Conservation (phyloP, 2,329 filamentous ascomycete genomes). For the Ophiocordyceps camponoti-leonardi region DNA sequence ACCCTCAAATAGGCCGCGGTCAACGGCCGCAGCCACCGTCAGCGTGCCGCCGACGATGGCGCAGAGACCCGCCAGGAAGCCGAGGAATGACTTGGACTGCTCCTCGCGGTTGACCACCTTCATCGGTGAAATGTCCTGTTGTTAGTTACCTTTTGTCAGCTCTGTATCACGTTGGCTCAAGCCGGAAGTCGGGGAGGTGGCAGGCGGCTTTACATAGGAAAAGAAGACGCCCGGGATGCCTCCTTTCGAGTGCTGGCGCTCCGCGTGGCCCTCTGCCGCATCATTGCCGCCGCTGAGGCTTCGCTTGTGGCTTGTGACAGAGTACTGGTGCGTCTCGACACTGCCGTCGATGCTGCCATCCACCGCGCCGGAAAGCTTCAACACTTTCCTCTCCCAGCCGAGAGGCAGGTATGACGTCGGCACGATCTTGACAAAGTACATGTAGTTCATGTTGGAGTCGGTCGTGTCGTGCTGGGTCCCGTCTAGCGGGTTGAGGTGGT, state of each 20-base stretch:
- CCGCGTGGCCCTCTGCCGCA: conserved; percentile 73
- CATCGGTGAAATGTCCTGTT: conserved; percentile 96
- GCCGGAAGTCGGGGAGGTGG: too few relatives aligned
- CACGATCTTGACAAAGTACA: conserved; percentile 99
- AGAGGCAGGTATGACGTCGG: conserved; percentile 88
- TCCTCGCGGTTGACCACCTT: conserved; percentile 97
- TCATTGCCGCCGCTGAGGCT: conserved; percentile 74
- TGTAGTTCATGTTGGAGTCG: conserved; percentile 83
- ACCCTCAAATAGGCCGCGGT: conserved; percentile 84
- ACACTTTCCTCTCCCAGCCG: conserved; percentile 55
- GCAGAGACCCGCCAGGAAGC: conserved; percentile 86
- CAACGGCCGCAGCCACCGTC: conserved; percentile 86
- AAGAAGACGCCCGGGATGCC: conserved; percentile 98
- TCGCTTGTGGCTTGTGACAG: conserved; percentile 89
- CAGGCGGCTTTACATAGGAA: conserved; percentile 60
- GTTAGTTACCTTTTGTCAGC: neutral
- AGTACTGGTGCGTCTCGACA: conserved; percentile 96
- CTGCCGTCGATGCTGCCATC: conserved; percentile 51
- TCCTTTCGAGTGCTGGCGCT: conserved; percentile 73
- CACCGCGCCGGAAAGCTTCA: conserved; percentile 11
- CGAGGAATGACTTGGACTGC: conserved; percentile 72
- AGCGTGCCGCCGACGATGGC: conserved; percentile 88
- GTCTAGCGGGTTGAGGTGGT: conserved; percentile 87
- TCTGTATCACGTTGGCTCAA: neutral
- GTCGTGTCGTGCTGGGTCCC: conserved; percentile 56